Evolutionary conservation across 306 rosid species (phyloP), one percentile per base, ranked within the genome.

Genomic region (Rubus parviflorus): DNA sequence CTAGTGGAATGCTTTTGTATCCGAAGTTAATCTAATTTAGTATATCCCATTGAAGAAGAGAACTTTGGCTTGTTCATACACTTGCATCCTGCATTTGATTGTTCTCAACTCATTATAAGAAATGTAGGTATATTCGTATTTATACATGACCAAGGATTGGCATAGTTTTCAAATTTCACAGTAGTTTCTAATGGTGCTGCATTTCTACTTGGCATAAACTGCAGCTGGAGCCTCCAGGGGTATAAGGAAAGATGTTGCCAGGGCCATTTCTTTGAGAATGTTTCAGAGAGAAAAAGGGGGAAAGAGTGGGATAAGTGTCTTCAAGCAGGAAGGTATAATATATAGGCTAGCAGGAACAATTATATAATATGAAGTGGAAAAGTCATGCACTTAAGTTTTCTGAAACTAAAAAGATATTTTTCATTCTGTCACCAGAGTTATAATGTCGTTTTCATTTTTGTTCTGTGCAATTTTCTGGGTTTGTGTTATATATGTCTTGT

Each of bases 51-150:
- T 15, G 94, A 86, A 75, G 89, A 83, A 71, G 91, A 74, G 81
- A 90, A 86, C 77, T 79, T 90, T 40, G 93, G 94, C 65, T 88
- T 75, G 72, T 83, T 86, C 79, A 90, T n/a, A n/a, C n/a, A n/a
- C n/a, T n/a, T n/a, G n/a, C n/a, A n/a, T n/a, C n/a, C n/a, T n/a
- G n/a, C n/a, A n/a, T n/a, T n/a, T n/a, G n/a, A n/a, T n/a, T n/a
- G n/a, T n/a, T n/a, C n/a, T n/a, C n/a, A n/a, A n/a, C n/a, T n/a
- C n/a, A n/a, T n/a, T n/a, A n/a, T n/a, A n/a, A n/a, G n/a, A n/a
- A n/a, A n/a, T n/a, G n/a, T n/a, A n/a, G n/a, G n/a, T n/a, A n/a
- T n/a, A n/a, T n/a, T n/a, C n/a, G n/a, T 30, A 30, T 30, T 30
- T 30, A 30, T 30, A 30, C 35, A 30, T 30, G 35, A 30, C 35